Evolutionary conservation across 768 basidiomycete species (phyloP), one percentile per base, ranked within the genome.

Genomic region (Psilocybe cubensis): DNA sequence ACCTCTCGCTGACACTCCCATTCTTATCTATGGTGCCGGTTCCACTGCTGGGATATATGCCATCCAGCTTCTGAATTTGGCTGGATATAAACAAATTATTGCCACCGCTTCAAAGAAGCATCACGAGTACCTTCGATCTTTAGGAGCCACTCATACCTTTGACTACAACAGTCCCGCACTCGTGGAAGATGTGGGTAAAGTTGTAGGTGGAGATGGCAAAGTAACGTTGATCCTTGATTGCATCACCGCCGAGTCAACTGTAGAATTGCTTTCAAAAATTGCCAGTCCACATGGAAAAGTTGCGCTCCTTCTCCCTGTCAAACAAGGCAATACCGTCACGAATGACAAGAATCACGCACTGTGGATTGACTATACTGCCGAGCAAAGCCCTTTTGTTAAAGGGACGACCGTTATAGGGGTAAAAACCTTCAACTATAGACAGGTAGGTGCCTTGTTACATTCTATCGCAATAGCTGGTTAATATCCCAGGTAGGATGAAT

Each of bases 231-330:
- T 69, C 17, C 41, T 80, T 44, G 77, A 80, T 60, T 73, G 72
- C 53, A 72, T 80, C 50, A 61, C 76, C n/a, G 65, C 77, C 0
- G 68, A 73, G 42, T 60, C 57, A 3, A 79, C 77, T 0, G 45
- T 83, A 52, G 67, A 60, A 3, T 65, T 65, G 14, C 66, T 84
- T 17, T 66, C 75, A 2, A 66, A 74, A 27, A 63, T 81, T 4
- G 66, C 80, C 24, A 70, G 69, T 45, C 64, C 76, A 3, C 54
- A 59, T n/a, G 79, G 75, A 29, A 75, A 63, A 28, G 68, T 80
- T 3, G 81, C 81, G 2, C 52, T 81, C 17, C 66, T 83, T 23
- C 54, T 81, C 44, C 82, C 83, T 0, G 65, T 83, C 46, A 85
- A 84, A 62, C 69, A 75, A 54, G 77, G 79, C 12, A 66, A 64